Evolutionary conservation across 179 eudicot genomes (phyloP).

Genomic region (Carnegiea gigantea): DNA sequence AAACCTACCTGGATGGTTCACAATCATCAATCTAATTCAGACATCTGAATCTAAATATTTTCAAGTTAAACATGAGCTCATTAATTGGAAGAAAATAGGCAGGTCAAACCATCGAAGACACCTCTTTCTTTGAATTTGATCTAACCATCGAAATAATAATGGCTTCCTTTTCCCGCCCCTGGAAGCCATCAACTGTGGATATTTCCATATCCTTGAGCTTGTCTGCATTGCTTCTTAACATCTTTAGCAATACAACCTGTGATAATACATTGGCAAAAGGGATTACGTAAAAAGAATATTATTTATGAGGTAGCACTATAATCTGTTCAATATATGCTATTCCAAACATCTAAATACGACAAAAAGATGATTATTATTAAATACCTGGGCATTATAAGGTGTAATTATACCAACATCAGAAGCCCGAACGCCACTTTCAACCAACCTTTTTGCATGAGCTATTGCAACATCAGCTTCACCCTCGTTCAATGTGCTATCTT

Average conservation of each 20-base stretch:
- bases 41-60: background rate
- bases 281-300: background rate
- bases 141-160: conserved; percentile 98
- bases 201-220: conserved; percentile 86
- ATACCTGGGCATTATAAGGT: conserved; percentile 96
- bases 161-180: conserved; percentile 97
- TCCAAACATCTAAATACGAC: background rate
- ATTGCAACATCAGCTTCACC: conserved; percentile 97
- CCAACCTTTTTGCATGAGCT: conserved; percentile 83
- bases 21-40: background rate
- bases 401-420: conserved; percentile 91
- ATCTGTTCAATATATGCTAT: background rate
- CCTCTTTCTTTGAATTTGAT: conserved; percentile 96
- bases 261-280: conserved; percentile 11
- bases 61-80: too few species aligned
- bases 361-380: background rate
- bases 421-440: conserved; percentile 81
- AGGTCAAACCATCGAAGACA: conserved; percentile 14
- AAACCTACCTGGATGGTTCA: conserved; percentile 68
- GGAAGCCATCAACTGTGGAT: conserved; percentile 98
- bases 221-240: conserved; percentile 62
- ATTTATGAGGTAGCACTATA: background rate
- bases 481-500: conserved; percentile 92
- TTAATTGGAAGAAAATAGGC: too few species aligned
- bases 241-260: conserved; percentile 80